Conservation (phyloP, 1,139 yeast species). For the Taiozyma sp. region DNA sequence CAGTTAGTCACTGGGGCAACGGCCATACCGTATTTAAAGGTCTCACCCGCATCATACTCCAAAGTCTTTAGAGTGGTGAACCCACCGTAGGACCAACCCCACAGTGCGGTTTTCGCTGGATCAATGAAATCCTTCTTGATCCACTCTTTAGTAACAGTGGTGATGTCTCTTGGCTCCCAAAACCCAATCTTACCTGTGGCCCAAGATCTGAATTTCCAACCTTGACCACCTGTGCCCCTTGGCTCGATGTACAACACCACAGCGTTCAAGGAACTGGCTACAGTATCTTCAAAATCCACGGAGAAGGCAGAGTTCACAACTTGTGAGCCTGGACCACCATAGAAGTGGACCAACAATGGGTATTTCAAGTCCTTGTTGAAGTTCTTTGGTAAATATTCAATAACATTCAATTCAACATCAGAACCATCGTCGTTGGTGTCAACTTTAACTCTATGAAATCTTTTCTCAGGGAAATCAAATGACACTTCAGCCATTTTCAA, state of each 20-base stretch:
- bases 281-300: slow-evolving; percentile 65
- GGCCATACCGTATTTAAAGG: slow-evolving; percentile 76
- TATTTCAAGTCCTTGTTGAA: slow-evolving; percentile 54
- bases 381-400: slow-evolving; percentile 72
- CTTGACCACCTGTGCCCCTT: slow-evolving; percentile 89
- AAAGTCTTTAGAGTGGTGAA: slow-evolving; percentile 72
- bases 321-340: slow-evolving; percentile 96
- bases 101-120: slow-evolving; percentile 64
- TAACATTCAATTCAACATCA: slow-evolving; percentile 52
- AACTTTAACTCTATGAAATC: slow-evolving; percentile 43
- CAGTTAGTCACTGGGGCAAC: slow-evolving; percentile 91
- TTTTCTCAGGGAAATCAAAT: slow-evolving; percentile 53
- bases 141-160: slow-evolving; percentile 59
- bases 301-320: slow-evolving; percentile 50
- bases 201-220: slow-evolving; percentile 68
- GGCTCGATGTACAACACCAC: slow-evolving; percentile 87
- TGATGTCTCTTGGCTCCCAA: slow-evolving; percentile 85
- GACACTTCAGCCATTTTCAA: slow-evolving; percentile 21
- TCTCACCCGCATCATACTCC: slow-evolving; percentile 63
- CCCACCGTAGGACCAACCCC: slow-evolving; percentile 98
- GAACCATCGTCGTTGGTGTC: slow-evolving; percentile 29
- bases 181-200: slow-evolving; percentile 72
- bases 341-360: slow-evolving; percentile 78
- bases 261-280: slow-evolving; percentile 65
- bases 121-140: slow-evolving; percentile 56